Percentiles rank a stretch among this genome's conserved stretches.
Evolutionary conservation across 257 asterid genomes (phyloP).

Genomic region (Rehmannia glutinosa): DNA sequence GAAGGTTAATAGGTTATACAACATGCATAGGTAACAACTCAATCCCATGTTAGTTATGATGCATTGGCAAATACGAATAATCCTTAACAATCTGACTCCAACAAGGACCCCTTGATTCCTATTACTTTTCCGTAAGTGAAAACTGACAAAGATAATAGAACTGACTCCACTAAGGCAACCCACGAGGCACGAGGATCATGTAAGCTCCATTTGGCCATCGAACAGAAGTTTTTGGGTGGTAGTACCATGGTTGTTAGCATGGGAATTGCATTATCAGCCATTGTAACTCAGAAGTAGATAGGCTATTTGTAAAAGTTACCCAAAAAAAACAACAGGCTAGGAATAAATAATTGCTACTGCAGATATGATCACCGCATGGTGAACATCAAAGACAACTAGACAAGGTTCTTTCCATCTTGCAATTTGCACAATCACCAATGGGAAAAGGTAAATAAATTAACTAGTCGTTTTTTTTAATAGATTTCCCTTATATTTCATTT

Average conservation of each 20-base stretch:
- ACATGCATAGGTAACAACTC: not conserved
- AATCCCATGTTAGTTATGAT: not conserved
- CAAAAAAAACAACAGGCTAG: not conserved
- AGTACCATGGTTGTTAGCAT: not conserved
- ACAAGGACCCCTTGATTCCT: not conserved
- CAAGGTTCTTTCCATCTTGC: constrained; percentile 5
- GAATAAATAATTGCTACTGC: not conserved
- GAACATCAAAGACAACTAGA: not conserved
- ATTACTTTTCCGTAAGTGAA: not conserved
- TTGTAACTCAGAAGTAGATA: not conserved
- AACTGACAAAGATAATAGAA: not conserved
- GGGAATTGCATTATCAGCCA: not conserved
- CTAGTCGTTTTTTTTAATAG: not conserved
- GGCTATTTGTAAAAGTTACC: not conserved
- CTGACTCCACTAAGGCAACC: not conserved
- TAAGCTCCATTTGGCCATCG: not conserved
- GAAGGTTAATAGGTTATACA: not conserved
- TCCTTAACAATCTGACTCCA: not conserved
- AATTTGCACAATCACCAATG: not conserved
- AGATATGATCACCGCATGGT: not conserved
- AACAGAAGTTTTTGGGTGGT: not conserved
- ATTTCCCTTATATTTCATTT: not conserved
- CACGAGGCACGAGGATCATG: not conserved
- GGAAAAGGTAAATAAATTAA: not conserved
- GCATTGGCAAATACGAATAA: not conserved